Evolutionary conservation across 495 filamentous ascomycete species (phyloP), one percentile per base, ranked within the genome.

Genomic region (Penicillium atrosanguineum): DNA sequence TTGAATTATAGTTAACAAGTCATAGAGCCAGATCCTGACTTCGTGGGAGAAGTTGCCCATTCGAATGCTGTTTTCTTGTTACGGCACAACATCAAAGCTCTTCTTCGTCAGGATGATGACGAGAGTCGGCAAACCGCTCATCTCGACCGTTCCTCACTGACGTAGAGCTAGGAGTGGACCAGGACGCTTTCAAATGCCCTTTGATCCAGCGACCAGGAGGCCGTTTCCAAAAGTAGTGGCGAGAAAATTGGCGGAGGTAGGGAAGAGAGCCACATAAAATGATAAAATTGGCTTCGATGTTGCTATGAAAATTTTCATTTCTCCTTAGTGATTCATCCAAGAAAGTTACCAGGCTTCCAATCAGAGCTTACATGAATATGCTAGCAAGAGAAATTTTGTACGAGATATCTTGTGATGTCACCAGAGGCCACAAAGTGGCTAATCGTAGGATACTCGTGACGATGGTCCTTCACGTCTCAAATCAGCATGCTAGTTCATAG

Each of bases 371-470:
- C 51, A 53, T 43, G 11, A 53, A 53, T 21, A 43, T 8, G 21
- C 25, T 37, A 5, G 51, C 44, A 34, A 53, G 51, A 48, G 51
- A 26, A 23, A 53, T 20, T 28, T 48, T 48, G 28, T 53, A 53
- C 25, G 51, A 48, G 20, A 45, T 3, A 47, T 56, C 53, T 18
- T 12, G 4, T 15, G 53, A 50, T 31, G 42, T 56, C 2, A 56
- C 53, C 14, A 51, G n/a, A 26, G 53, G 51, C 47, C 53, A 56
- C 42, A 56, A 14, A 8, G 53, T 56, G 18, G 53, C 53, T 23
- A 56, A 26, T 15, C 53, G 47, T n/a, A 56, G 36, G n/a, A 56
- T 56, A 25, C 53, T 56, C 4, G 48, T 56, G 16, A 56, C 15
- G 6, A 42, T 46, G 31, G 53, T 55, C 12, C 53, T 56, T 40